These are phyloP conservation scores for Moniliella sp. DNA, from an alignment of 1,284 basidiomycete species.

Conservation along the genomic window DNA sequence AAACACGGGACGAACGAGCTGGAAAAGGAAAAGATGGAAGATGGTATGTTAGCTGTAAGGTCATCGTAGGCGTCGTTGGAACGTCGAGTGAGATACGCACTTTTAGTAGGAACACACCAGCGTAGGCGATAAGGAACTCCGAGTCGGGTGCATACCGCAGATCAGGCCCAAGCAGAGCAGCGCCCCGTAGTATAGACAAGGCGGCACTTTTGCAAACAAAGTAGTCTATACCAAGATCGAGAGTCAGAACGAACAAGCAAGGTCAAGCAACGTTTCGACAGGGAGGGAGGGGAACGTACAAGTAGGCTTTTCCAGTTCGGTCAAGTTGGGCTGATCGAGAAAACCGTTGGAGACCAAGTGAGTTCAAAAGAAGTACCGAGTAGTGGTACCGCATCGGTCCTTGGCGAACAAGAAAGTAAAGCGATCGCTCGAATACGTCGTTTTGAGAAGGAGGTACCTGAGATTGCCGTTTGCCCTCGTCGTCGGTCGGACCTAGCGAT, in stretches of 20 bases:
- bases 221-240: too few relatives aligned
- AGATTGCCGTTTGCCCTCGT: too few relatives aligned
- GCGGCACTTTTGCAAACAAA: too few relatives aligned
- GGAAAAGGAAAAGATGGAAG: constrained; percentile 4
- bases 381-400: constrained; percentile 25
- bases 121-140: constrained; percentile 71
- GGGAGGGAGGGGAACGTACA: too few relatives aligned
- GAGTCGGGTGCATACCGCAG: constrained; percentile 71
- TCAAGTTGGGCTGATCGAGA: too few relatives aligned
- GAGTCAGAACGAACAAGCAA: too few relatives aligned
- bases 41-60: constrained; percentile 1
- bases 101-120: constrained; percentile 42
- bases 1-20: constrained; percentile 64
- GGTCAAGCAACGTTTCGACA: too few relatives aligned
- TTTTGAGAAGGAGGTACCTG: too few relatives aligned
- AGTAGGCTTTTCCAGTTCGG: too few relatives aligned
- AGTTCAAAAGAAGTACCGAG: constrained; percentile 45
- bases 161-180: constrained; percentile 29
- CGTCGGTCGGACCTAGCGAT: too few relatives aligned
- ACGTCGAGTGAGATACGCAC: constrained; percentile 1
- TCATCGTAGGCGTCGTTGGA: constrained; percentile 1
- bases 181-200: constrained; percentile 45
- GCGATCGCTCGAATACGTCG: too few relatives aligned
- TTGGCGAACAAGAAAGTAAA: constrained; percentile 18
- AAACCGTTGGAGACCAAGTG: constrained; percentile 80